phyloP scores from a whole-genome alignment of 257 asterid species.

The Nicotiana paniculata region DNA sequence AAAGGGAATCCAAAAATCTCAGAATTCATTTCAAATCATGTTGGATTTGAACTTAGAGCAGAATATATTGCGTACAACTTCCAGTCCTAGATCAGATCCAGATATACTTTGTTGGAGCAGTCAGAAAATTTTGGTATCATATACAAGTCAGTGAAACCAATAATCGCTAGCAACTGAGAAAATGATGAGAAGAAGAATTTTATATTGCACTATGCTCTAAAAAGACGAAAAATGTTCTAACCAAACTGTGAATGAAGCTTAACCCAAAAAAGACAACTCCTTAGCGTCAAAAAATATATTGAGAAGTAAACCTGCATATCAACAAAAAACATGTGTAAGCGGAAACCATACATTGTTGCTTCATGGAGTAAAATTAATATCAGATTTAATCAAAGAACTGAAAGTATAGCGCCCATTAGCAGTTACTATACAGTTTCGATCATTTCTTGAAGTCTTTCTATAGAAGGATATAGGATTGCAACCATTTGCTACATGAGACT shows the following conservation, averaged over 20 bases:
- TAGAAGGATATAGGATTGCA: not conserved
- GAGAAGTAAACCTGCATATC: constrained; percentile 11
- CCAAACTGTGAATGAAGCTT: constrained; percentile 5
- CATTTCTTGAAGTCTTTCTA: not conserved
- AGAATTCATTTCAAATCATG: not conserved
- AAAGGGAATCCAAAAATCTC: constrained; percentile 1
- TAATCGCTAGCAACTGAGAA: constrained; percentile 4
- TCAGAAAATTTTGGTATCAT: not conserved
- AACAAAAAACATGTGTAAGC: not conserved
- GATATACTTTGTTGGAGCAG: not conserved
- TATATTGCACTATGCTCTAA: constrained; percentile 11
- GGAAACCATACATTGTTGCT: not conserved
- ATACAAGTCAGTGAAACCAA: constrained; percentile 8
- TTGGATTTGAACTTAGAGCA: not conserved
- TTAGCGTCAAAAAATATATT: not conserved
- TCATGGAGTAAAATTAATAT: not conserved
- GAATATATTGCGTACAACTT: not conserved
- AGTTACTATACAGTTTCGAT: not conserved
- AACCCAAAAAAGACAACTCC: not conserved
- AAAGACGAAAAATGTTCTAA: not conserved
- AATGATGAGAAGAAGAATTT: not conserved
- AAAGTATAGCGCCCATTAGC: not conserved
- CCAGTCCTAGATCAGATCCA: not conserved
- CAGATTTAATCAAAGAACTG: not conserved
- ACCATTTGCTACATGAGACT: not conserved